Evolutionary conservation across 768 basidiomycete species (phyloP), one percentile per base, ranked within the genome.

Genomic region (Filobasidium wieringae): DNA sequence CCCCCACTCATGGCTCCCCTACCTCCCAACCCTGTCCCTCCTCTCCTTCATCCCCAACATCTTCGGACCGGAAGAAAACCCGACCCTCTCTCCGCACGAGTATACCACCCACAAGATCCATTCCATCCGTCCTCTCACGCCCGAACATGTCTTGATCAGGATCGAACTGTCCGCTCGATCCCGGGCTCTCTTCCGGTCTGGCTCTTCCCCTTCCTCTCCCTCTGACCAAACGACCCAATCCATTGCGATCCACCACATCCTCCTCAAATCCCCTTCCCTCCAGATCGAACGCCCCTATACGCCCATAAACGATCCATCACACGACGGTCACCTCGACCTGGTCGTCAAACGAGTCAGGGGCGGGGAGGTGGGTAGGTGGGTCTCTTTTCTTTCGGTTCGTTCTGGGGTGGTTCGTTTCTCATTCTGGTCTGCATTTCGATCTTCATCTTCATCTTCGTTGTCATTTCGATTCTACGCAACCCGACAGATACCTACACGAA

Each of bases 301-400:
- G 8, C 68, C 66, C 11, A 47, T 71, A 24, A 71, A 70, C 51
- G 67, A 71, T 61, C 60, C 63, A 2, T 29, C 40, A 19, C 32
- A 34, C 26, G 70, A 73, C 53, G 66, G 66, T 0, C 57, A 63
- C 22, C 34, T 70, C 4, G 57, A 58, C 30, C 37, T 73, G 19
- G 62, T 73, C n/a, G 68, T 73, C 7, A 73, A 73, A 61, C 55
- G 68, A 7, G 68, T 71, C 2, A 36, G 56, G 47, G 70, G 70
- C 19, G 72, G 72, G n/a, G 72, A 73, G 57, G 72, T 73, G 7
- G 72, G 72, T n/a, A 51, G 71, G 71, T 72, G 58, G 57, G 71
- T 64, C 7, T 1, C 27, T 33, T 26, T 27, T 43, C 9, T 33
- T 6, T 9, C 27, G 27, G 29, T 41, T 14, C 32, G 19, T 52